Conservation (phyloP, 352 stramenopile genomes). For the Phytophthora sojae region DNA sequence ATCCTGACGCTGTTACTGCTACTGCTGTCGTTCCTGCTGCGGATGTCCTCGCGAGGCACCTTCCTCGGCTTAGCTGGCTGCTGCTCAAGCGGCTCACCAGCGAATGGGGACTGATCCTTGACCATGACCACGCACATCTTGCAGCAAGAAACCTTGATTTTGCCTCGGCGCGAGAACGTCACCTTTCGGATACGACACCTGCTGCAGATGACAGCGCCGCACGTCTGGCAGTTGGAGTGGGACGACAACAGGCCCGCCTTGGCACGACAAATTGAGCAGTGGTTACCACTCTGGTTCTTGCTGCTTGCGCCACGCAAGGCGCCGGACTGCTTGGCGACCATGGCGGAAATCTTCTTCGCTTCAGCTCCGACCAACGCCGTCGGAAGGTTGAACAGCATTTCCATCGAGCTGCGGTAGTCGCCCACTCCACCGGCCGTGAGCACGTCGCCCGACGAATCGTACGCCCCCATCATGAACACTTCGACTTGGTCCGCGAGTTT, state of each 20-base stretch:
- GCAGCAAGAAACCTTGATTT: constrained; percentile 74
- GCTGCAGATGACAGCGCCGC: constrained; percentile 73
- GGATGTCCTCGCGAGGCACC: constrained; percentile 14
- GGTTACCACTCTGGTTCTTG: constrained; percentile 48
- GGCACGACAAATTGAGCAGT: constrained; percentile 71
- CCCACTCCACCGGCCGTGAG: constrained; percentile 72
- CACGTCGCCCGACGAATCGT: constrained; percentile 66
- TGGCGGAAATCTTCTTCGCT: constrained; percentile 72
- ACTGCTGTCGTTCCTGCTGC: constrained; percentile 40
- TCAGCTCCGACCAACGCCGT: constrained; percentile 56
- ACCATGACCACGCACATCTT: constrained; percentile 78
- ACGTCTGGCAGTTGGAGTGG: constrained; percentile 67
- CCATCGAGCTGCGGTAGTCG: constrained; percentile 71
- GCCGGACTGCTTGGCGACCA: constrained; percentile 58
- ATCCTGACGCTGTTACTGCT: constrained; percentile 29
- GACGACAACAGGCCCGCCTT: constrained; percentile 66
- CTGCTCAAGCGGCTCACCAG: constrained; percentile 52
- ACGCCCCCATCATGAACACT: constrained; percentile 78
- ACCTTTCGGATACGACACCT: constrained; percentile 78
- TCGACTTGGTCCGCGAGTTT: constrained; percentile 62
- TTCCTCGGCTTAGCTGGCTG: constrained; percentile 44
- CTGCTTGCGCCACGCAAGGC: constrained; percentile 33
- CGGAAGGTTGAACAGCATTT: constrained; percentile 69
- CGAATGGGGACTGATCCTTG: constrained; percentile 75
- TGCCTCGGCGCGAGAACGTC: constrained; percentile 60